phyloP scores from a whole-genome alignment of 352 stramenopile genomes.

The Globisporangium camurandrum region DNA sequence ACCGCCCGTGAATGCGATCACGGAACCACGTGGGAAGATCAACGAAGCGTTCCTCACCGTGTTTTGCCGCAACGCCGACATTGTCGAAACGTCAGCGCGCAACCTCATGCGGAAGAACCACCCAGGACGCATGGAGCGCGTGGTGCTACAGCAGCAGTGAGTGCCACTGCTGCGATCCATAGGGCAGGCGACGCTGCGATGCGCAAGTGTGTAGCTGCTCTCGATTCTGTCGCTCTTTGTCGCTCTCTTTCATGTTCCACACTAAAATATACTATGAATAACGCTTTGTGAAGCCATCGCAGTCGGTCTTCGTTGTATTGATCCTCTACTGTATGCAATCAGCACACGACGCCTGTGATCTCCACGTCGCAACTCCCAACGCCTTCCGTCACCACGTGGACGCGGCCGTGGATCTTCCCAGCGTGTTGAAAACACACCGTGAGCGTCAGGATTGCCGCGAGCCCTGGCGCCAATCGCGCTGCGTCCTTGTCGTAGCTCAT shows the following conservation, averaged over 20 bases:
- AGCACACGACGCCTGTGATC: slow-evolving; percentile 44
- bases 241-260: too few relatives aligned
- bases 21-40: slow-evolving; percentile 57
- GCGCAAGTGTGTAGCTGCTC: too few relatives aligned
- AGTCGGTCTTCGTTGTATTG: background rate
- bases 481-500: slow-evolving; percentile 52
- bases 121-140: slow-evolving; percentile 17
- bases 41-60: slow-evolving; percentile 76
- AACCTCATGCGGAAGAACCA: slow-evolving; percentile 52
- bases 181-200: too few relatives aligned
- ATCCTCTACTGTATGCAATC: background rate
- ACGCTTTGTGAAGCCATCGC: too few relatives aligned
- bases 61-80: slow-evolving; percentile 69
- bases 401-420: slow-evolving; percentile 29
- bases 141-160: too few relatives aligned
- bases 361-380: slow-evolving; percentile 36
- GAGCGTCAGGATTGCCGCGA: slow-evolving; percentile 53
- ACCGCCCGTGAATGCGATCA: slow-evolving; percentile 52
- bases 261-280: too few relatives aligned
- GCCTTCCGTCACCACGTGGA: slow-evolving; percentile 48
- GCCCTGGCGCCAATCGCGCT: slow-evolving; percentile 41
- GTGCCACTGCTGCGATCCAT: too few relatives aligned
- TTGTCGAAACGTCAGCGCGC: slow-evolving; percentile 55
- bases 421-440: slow-evolving; percentile 51
- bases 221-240: too few relatives aligned